Evolutionary conservation across 2,329 filamentous ascomycete genomes (phyloP).

Genomic region (Hypomyces rosellus): DNA sequence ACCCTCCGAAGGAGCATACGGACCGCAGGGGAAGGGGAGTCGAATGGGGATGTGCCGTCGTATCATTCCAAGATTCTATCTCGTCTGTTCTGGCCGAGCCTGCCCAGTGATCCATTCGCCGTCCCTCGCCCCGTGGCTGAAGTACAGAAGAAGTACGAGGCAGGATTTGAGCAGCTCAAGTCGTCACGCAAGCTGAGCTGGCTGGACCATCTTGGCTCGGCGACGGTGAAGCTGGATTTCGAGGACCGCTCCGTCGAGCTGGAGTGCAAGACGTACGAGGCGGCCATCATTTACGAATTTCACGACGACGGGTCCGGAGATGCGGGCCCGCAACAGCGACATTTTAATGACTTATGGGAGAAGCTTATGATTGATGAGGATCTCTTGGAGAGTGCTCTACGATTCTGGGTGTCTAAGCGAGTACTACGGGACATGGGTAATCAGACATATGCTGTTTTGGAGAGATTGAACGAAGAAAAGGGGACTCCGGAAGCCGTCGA

Average conservation of each 20-base stretch:
- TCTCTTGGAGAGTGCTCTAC: constrained; percentile 60
- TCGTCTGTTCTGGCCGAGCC: constrained; percentile 84
- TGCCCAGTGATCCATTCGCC: constrained; percentile 63
- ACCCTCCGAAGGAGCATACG: constrained; percentile 48
- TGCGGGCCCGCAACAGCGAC: constrained; percentile 32
- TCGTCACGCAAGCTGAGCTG: constrained; percentile 80
- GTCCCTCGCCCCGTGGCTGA: constrained; percentile 53
- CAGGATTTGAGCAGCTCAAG: constrained; percentile 74
- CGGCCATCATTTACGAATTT: constrained; percentile 82
- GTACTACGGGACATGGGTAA: constrained; percentile 54
- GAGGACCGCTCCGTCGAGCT: constrained; percentile 69
- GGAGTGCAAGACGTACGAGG: constrained; percentile 77
- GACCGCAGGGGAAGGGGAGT: constrained; percentile 8
- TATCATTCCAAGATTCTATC: constrained; percentile 84
- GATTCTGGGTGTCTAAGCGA: constrained; percentile 64
- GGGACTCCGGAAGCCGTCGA: constrained; percentile 23
- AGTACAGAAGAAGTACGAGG: constrained; percentile 64
- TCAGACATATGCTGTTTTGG: constrained; percentile 61
- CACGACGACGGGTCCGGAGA: constrained; percentile 39
- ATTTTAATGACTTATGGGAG: constrained; percentile 47
- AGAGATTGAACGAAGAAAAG: constrained; percentile 45
- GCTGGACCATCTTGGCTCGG: constrained; percentile 76
- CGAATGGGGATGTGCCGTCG: constrained; percentile 22
- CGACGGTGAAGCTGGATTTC: constrained; percentile 74
- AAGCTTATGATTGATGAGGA: constrained; percentile 66